Conservation (phyloP, 345 rosid species). For the Hibiscus mutabilis region DNA sequence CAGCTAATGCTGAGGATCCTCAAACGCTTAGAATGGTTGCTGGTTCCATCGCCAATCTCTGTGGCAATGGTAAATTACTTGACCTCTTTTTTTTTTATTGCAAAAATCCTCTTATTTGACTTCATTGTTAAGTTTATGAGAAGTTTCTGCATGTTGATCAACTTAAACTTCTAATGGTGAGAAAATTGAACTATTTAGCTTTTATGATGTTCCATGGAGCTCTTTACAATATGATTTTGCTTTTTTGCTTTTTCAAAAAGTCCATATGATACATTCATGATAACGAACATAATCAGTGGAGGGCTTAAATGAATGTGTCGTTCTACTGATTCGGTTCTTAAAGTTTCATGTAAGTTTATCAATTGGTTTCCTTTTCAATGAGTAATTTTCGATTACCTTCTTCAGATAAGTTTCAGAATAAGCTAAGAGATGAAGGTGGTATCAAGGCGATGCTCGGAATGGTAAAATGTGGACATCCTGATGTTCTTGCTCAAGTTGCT, state of each 20-base stretch:
- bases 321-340: neutral
- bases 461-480: conserved; percentile 87
- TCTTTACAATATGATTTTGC: neutral
- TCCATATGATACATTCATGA: neutral
- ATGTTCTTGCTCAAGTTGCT: conserved; percentile 98
- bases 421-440: conserved; percentile 90
- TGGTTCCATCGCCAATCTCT: conserved; percentile 95
- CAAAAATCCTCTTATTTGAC: neutral
- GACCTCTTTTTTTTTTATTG: neutral
- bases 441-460: conserved; percentile 90
- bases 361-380: neutral
- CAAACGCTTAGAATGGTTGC: conserved; percentile 98
- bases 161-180: neutral
- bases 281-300: neutral
- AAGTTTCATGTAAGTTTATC: neutral
- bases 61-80: conserved; percentile 77
- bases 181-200: no score
- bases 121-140: neutral
- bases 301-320: neutral
- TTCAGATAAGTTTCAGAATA: conserved; percentile 78
- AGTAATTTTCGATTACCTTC: neutral
- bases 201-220: neutral
- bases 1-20: conserved; percentile 86
- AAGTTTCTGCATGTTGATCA: neutral
- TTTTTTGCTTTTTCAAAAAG: no score